Evolutionary conservation across 768 basidiomycete genomes (phyloP).

Genomic region (Suillus tomentosus): DNA sequence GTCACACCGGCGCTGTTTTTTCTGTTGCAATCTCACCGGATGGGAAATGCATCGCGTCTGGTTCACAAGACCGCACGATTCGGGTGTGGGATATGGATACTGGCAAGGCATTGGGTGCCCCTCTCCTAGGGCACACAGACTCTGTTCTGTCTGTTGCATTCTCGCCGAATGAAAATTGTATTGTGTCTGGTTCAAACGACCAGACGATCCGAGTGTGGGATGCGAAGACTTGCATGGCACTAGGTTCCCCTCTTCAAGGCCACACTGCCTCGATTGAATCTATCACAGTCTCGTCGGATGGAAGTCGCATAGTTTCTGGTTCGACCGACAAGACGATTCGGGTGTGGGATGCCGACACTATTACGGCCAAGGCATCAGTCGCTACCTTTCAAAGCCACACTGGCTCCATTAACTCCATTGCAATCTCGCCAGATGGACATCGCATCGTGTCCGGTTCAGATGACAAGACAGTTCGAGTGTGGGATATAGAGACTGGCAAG

Average conservation of each 20-base stretch:
- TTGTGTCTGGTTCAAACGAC: too few relatives aligned
- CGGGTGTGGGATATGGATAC: not conserved
- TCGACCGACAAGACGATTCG: too few relatives aligned
- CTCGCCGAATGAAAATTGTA: too few relatives aligned
- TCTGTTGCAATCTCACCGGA: constrained; percentile 10
- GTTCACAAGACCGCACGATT: not conserved
- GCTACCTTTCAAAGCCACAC: not conserved
- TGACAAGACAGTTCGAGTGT: too few relatives aligned
- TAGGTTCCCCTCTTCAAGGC: too few relatives aligned
- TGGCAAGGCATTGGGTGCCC: not conserved
- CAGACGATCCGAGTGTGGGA: not conserved
- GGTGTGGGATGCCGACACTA: too few relatives aligned
- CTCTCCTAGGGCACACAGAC: not conserved
- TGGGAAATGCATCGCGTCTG: not conserved
- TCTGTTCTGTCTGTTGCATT: not conserved
- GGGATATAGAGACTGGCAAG: too few relatives aligned
- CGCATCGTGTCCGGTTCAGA: too few relatives aligned
- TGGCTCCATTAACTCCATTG: not conserved
- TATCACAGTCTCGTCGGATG: too few relatives aligned
- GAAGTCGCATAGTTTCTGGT: too few relatives aligned
- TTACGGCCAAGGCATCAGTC: too few relatives aligned
- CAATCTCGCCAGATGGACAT: not conserved
- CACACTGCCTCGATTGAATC: too few relatives aligned
- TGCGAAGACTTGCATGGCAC: not conserved
- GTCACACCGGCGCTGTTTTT: not conserved